Evolutionary conservation across 441 rosid species (phyloP).

Genomic region (Francoa sonchifolia): DNA sequence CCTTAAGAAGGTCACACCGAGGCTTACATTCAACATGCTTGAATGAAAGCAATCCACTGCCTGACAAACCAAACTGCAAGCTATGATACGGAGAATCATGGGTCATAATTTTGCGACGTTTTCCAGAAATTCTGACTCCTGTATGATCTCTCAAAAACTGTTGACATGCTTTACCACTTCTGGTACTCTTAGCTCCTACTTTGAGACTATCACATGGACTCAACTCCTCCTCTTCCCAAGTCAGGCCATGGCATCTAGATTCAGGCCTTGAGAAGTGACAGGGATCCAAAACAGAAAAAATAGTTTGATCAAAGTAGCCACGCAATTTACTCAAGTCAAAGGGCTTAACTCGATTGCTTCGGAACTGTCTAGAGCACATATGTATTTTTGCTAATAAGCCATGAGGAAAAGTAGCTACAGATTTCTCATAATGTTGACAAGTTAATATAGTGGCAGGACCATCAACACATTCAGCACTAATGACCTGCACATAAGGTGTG

Average conservation of each 20-base stretch:
- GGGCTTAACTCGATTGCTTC: conserved; percentile 63
- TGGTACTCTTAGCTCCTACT: conserved; percentile 51
- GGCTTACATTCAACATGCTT: conserved; percentile 35
- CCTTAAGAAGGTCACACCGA: conserved; percentile 29
- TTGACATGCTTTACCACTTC: conserved; percentile 28
- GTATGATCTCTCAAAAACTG: conserved; percentile 25
- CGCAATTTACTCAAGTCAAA: conserved; percentile 74
- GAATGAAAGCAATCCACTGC: conserved; percentile 38
- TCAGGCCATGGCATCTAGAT: conserved; percentile 23
- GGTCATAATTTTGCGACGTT: conserved; percentile 13
- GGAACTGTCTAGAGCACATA: conserved; percentile 76
- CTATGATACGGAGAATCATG: conserved; percentile 32
- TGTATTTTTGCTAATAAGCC: conserved; percentile 48
- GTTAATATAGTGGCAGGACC: conserved; percentile 79
- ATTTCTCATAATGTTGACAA: conserved; percentile 65
- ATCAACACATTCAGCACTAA: conserved; percentile 92
- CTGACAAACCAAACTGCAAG: conserved; percentile 33
- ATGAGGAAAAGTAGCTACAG: conserved; percentile 47
- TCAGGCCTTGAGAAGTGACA: conserved; percentile 26
- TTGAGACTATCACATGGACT: conserved; percentile 37
- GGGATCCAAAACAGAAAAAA: conserved; percentile 54
- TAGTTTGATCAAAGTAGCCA: conserved; percentile 76
- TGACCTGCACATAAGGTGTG: conserved; percentile 79
- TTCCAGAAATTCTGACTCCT: conserved; percentile 19
- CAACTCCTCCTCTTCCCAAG: conserved; percentile 44